A percentile compares a stretch with the other conserved stretches of the same genome.
phyloP scores from a whole-genome alignment of 1,284 basidiomycete species.

The Athelia psychrophila region DNA sequence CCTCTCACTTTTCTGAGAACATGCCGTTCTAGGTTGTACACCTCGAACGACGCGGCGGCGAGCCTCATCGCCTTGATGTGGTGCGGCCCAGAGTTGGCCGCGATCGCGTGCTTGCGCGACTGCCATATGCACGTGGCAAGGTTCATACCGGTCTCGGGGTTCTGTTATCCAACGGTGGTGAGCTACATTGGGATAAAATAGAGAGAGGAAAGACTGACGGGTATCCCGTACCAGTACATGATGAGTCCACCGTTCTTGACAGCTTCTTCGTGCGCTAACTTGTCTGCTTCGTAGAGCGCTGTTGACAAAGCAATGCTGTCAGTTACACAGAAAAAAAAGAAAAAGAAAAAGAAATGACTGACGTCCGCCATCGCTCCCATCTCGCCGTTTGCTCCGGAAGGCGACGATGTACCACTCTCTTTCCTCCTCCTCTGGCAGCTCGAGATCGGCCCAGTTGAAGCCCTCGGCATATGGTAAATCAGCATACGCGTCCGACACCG shows the following conservation, averaged over 20 bases:
- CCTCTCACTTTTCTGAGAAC: slow-evolving; percentile 66
- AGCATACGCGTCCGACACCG: slow-evolving; percentile 63
- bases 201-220: background rate
- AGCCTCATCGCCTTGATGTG: slow-evolving; percentile 83
- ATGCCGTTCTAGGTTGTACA: slow-evolving; percentile 77
- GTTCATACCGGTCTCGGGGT: slow-evolving; percentile 73
- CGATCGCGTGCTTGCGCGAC: slow-evolving; percentile 76
- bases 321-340: background rate
- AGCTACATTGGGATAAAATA: slow-evolving; percentile 7
- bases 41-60: slow-evolving; percentile 74
- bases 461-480: slow-evolving; percentile 61
- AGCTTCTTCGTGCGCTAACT: slow-evolving; percentile 87
- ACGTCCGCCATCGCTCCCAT: slow-evolving; percentile 68
- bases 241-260: slow-evolving; percentile 78
- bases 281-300: slow-evolving; percentile 86
- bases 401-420: slow-evolving; percentile 90
- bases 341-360: slow-evolving; percentile 27
- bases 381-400: slow-evolving; percentile 78
- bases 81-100: slow-evolving; percentile 76
- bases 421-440: slow-evolving; percentile 64
- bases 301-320: slow-evolving; percentile 8
- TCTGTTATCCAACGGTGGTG: slow-evolving; percentile 61
- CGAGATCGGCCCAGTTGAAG: slow-evolving; percentile 85
- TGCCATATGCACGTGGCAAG: slow-evolving; percentile 97
- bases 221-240: background rate